phyloP scores from a whole-genome alignment of 371 early-diverging fungal species.

The Fennellomyces sp. region DNA sequence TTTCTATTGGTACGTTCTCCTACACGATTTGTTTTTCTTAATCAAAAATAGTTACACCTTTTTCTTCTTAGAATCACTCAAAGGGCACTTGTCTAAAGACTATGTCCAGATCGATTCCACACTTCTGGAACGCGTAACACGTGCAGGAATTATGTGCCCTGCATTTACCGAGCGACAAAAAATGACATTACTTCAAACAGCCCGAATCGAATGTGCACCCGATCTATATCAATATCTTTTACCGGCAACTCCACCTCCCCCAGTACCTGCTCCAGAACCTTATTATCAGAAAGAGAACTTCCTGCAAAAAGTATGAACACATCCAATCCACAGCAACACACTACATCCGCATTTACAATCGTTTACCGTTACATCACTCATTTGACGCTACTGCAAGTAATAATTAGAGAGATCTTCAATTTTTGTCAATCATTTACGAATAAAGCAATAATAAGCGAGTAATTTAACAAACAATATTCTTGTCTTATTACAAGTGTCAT shows the following conservation, averaged over 20 bases:
- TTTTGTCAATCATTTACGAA: too few relatives aligned
- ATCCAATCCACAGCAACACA: too few relatives aligned
- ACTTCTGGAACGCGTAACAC: slow-evolving; percentile 60
- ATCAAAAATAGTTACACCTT: neutral
- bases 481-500: too few relatives aligned
- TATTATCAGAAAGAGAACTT: slow-evolving; percentile 6
- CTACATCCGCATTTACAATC: too few relatives aligned
- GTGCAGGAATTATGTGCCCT: slow-evolving; percentile 70
- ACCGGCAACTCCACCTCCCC: neutral
- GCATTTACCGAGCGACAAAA: slow-evolving; percentile 81
- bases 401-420: too few relatives aligned
- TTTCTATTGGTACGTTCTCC: slow-evolving; percentile 37
- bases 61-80: slow-evolving; percentile 54
- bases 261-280: neutral
- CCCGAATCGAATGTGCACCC: slow-evolving; percentile 33
- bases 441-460: too few relatives aligned
- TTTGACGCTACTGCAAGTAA: too few relatives aligned
- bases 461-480: too few relatives aligned
- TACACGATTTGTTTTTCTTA: neutral
- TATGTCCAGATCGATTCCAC: slow-evolving; percentile 66
- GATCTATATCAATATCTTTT: slow-evolving; percentile 22
- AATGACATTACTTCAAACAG: slow-evolving; percentile 58
- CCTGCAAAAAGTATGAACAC: slow-evolving; percentile 1
- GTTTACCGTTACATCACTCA: too few relatives aligned
- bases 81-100: slow-evolving; percentile 61